phyloP scores from a whole-genome alignment of 352 stramenopile genomes.

The Hyaloperonospora arabidopsidis region DNA sequence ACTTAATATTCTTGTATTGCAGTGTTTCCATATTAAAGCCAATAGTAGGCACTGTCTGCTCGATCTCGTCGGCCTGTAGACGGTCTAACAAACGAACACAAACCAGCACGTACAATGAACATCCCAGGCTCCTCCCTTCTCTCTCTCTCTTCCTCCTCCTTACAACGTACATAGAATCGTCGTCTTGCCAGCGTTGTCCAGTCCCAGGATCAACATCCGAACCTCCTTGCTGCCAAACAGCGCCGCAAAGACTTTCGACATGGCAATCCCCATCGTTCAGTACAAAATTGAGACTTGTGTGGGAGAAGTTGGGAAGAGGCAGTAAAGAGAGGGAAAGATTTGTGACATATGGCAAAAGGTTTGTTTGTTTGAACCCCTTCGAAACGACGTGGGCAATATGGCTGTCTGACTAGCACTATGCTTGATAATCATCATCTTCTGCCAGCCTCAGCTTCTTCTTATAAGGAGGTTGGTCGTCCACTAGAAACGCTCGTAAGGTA shows the following conservation, averaged over 20 bases:
- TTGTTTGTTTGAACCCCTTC: not conserved
- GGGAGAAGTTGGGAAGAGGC: constrained; percentile 12
- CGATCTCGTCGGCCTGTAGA: constrained; percentile 89
- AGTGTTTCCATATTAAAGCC: constrained; percentile 95
- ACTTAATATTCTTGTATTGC: constrained; percentile 91
- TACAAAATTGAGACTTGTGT: constrained; percentile 4
- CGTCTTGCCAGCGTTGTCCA: constrained; percentile 99
- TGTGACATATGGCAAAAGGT: not conserved
- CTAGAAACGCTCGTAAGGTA: constrained; percentile 20
- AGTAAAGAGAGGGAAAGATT: constrained; percentile 8
- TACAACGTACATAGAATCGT: constrained; percentile 95
- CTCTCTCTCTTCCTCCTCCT: not conserved
- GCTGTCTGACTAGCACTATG: not conserved
- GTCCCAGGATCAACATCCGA: constrained; percentile 98
- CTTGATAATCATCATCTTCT: constrained; percentile 23
- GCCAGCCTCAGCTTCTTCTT: constrained; percentile 60
- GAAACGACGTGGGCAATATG: constrained; percentile 8
- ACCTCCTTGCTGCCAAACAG: constrained; percentile 99
- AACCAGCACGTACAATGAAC: constrained; percentile 1
- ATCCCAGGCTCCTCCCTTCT: not conserved
- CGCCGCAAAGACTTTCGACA: constrained; percentile 95
- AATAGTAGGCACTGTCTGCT: constrained; percentile 99
- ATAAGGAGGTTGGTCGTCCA: constrained; percentile 33
- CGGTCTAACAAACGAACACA: constrained; percentile 40
- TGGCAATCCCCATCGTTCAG: constrained; percentile 92